A percentile compares a stretch with the other conserved stretches of the same genome.
Evolutionary conservation across 345 rosid genomes (phyloP).

Genomic region (Draba incana): DNA sequence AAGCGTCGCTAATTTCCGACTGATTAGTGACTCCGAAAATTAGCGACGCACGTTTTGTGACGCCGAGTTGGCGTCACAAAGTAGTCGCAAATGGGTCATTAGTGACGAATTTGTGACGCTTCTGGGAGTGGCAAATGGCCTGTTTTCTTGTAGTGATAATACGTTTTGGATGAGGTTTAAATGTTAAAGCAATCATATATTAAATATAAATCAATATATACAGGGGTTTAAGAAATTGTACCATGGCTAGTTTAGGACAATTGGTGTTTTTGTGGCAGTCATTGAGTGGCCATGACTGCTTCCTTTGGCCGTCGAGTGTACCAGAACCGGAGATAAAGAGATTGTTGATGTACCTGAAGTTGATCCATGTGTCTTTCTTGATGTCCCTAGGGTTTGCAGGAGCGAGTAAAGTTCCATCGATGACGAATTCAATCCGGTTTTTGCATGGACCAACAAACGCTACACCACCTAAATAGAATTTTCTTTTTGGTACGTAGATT

Average conservation of each 20-base stretch:
- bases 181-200: not conserved
- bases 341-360: conserved; percentile 31
- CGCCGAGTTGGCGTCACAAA: too few species aligned
- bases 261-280: conserved; percentile 35
- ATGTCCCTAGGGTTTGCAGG: conserved; percentile 24
- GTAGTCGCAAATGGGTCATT: too few species aligned
- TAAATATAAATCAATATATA: not conserved
- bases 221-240: conserved; percentile 8
- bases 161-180: not conserved
- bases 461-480: conserved; percentile 28
- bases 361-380: conserved; percentile 29
- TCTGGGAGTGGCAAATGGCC: too few species aligned
- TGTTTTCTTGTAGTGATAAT: too few species aligned
- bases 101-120: too few species aligned
- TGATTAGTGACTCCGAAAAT: too few species aligned
- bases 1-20: too few species aligned
- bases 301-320: conserved; percentile 38
- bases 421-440: conserved; percentile 25
- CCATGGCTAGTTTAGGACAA: conserved; percentile 38
- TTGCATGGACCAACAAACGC: conserved; percentile 33
- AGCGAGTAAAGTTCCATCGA: conserved; percentile 39
- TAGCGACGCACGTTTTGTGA: too few species aligned
- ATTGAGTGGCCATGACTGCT: conserved; percentile 38
- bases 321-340: conserved; percentile 35
- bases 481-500: conserved; percentile 36